Evolutionary conservation across 2,329 filamentous ascomycete genomes (phyloP).

Genomic region (Colletotrichum acutatum): DNA sequence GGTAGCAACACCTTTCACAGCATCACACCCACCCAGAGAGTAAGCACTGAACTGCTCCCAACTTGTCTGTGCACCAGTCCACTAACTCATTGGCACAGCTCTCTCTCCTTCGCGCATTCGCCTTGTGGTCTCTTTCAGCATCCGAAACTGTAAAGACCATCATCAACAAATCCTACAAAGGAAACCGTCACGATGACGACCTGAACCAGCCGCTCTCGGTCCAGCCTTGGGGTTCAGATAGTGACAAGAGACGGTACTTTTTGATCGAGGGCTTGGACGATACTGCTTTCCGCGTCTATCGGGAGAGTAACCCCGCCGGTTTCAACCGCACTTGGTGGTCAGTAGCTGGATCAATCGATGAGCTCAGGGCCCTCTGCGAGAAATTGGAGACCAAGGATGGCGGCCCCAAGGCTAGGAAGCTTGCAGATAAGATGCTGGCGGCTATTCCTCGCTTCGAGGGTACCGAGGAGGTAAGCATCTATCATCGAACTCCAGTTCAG

Average conservation of each 20-base stretch:
- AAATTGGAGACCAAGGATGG: constrained; percentile 83
- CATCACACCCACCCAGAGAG: constrained; percentile 84
- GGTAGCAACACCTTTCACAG: constrained; percentile 83
- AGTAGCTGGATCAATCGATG: constrained; percentile 89
- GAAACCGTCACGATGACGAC: constrained; percentile 82
- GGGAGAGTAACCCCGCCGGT: constrained; percentile 87
- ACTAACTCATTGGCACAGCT: constrained; percentile 66
- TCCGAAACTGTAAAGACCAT: constrained; percentile 85
- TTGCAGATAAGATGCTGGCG: constrained; percentile 80
- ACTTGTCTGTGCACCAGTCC: neutral
- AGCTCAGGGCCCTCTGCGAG: constrained; percentile 78
- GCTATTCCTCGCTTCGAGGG: constrained; percentile 92
- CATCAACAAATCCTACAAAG: constrained; percentile 90
- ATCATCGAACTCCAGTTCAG: neutral
- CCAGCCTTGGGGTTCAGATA: constrained; percentile 90
- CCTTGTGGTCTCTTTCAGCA: constrained; percentile 89
- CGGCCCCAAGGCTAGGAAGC: constrained; percentile 80
- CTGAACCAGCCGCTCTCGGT: constrained; percentile 89
- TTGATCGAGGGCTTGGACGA: constrained; percentile 94
- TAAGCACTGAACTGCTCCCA: constrained; percentile 54
- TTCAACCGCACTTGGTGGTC: constrained; percentile 89
- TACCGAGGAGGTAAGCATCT: constrained; percentile 78
- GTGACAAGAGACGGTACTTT: constrained; percentile 92
- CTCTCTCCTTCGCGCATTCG: constrained; percentile 81
- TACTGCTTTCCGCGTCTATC: constrained; percentile 91